Conservation (phyloP, 2,329 filamentous ascomycete genomes). For the Tolypocladium album region DNA sequence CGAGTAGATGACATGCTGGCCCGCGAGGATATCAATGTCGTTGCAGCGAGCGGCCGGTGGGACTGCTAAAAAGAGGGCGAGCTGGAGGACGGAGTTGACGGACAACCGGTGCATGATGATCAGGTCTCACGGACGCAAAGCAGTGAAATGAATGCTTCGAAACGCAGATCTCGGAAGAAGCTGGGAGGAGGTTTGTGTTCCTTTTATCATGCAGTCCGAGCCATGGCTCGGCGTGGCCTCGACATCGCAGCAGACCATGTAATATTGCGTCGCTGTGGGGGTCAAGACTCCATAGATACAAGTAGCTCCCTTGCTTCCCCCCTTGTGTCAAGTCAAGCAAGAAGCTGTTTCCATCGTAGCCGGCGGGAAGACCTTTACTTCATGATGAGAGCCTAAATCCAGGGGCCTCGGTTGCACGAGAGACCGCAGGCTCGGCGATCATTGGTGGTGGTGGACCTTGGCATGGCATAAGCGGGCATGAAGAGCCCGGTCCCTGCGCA, state of each 20-base stretch:
- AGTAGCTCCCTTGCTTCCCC: neutral
- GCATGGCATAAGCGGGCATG: neutral
- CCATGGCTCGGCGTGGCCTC: neutral
- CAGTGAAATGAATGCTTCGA: neutral
- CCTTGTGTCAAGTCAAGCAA: neutral
- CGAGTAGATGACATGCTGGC: conserved; percentile 9
- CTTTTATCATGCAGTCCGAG: neutral
- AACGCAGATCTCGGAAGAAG: neutral
- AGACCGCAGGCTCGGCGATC: neutral
- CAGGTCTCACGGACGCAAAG: neutral
- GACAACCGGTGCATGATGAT: neutral
- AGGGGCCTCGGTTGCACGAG: neutral
- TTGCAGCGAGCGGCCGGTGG: neutral
- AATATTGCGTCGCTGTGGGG: neutral
- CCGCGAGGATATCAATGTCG: conserved; percentile 7
- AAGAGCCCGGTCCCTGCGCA: neutral
- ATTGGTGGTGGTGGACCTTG: neutral
- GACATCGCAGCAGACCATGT: neutral
- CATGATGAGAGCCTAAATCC: too few species aligned
- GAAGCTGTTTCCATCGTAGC: neutral
- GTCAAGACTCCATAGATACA: too few species aligned
- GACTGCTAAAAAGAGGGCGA: neutral
- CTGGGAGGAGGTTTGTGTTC: neutral
- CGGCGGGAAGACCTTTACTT: too few species aligned
- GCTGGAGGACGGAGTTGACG: neutral